These are phyloP conservation scores for Cercophora newfieldiana DNA, from an alignment of 495 filamentous ascomycete genomes.

Conservation along the genomic window DNA sequence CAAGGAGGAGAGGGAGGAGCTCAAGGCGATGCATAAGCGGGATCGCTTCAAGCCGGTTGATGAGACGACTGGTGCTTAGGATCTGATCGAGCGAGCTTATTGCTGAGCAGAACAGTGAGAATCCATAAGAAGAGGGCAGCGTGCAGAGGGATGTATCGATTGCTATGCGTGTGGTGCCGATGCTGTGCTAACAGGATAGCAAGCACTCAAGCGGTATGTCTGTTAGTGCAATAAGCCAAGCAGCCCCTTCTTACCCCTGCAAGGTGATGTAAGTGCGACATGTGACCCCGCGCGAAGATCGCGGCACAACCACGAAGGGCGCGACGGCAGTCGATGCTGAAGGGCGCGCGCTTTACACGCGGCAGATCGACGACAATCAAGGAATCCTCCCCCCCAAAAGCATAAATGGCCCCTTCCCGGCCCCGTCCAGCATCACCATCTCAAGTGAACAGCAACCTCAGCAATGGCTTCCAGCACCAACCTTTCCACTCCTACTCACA, in stretches of 20 bases:
- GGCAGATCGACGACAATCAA: background rate
- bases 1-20: constrained; percentile 26
- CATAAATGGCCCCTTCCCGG: background rate
- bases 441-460: background rate
- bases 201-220: background rate
- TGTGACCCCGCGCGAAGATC: background rate
- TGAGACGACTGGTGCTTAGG: constrained; percentile 31
- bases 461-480: constrained; percentile 1
- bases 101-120: too few species aligned
- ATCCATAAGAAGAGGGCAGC: background rate
- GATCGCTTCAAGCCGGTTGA: constrained; percentile 27
- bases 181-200: background rate
- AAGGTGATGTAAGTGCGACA: background rate
- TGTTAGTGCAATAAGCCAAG: background rate
- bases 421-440: background rate
- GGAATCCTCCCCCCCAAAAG: background rate
- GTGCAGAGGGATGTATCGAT: background rate
- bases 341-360: background rate
- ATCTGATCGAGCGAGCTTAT: too few species aligned
- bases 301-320: background rate
- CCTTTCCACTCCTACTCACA: constrained; percentile 34
- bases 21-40: constrained; percentile 26
- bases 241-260: background rate
- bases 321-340: background rate
- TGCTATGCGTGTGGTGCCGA: background rate